Percentiles rank a stretch among this genome's conserved stretches.
These are phyloP conservation scores for Pachysandra terminalis DNA, from an alignment of 164 flowering plant species.

Conservation along the genomic window DNA sequence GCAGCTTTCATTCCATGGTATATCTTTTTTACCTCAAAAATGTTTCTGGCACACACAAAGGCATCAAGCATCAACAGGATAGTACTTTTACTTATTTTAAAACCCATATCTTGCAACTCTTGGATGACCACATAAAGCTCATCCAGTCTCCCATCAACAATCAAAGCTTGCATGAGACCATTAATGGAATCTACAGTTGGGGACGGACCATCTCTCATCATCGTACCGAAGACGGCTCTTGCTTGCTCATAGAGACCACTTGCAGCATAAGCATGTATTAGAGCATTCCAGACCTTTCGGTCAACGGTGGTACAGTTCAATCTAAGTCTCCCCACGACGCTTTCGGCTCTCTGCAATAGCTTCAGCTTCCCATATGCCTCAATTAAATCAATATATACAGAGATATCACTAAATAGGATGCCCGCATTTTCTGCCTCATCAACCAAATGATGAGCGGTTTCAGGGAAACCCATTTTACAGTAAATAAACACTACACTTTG, in stretches of 20 bases:
- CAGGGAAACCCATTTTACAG: slow-evolving; percentile 80
- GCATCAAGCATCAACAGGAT: slow-evolving; percentile 91
- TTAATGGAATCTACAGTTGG: slow-evolving; percentile 85
- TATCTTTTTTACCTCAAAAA: slow-evolving; percentile 92
- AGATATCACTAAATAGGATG: slow-evolving; percentile 30
- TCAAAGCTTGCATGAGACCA: slow-evolving; percentile 78
- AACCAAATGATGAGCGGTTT: slow-evolving; percentile 72
- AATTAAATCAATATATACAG: slow-evolving; percentile 50
- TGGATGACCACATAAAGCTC: slow-evolving; percentile 88
- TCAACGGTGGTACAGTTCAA: slow-evolving; percentile 41
- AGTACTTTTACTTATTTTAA: slow-evolving; percentile 84
- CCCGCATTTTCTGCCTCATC: slow-evolving; percentile 55
- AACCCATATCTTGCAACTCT: slow-evolving; percentile 96
- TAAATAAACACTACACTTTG: slow-evolving; percentile 43
- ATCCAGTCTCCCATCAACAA: slow-evolving; percentile 70
- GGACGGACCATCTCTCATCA: slow-evolving; percentile 90
- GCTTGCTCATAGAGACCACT: slow-evolving; percentile 92
- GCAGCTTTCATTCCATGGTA: slow-evolving; percentile 96
- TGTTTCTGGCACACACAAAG: slow-evolving; percentile 67
- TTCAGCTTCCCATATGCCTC: slow-evolving; percentile 71
- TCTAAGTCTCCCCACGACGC: slow-evolving; percentile 59
- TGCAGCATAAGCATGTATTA: slow-evolving; percentile 81
- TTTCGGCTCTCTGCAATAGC: slow-evolving; percentile 73
- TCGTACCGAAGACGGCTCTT: slow-evolving; percentile 79
- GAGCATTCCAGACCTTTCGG: slow-evolving; percentile 81